Evolutionary conservation across 768 basidiomycete genomes (phyloP).

Genomic region (Tremella yokohamensis): DNA sequence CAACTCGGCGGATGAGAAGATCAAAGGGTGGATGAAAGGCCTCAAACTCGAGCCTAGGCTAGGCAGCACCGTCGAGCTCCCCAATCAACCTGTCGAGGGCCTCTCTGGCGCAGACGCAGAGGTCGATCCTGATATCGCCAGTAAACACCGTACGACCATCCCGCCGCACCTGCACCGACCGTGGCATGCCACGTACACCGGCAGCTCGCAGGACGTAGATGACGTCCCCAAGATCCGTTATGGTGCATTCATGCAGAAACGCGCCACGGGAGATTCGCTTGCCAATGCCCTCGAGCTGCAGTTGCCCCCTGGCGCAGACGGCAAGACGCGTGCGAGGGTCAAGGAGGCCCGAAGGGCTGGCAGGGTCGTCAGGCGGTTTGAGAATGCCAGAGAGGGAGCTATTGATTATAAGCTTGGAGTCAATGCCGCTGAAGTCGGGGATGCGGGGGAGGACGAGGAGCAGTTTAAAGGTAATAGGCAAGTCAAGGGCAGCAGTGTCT

Average conservation of each 20-base stretch:
- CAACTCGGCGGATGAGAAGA: conserved; percentile 35
- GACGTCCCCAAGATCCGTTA: conserved; percentile 39
- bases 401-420: conserved; percentile 70
- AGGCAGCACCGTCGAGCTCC: conserved; percentile 31
- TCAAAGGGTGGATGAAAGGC: conserved; percentile 33
- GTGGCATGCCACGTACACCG: conserved; percentile 46
- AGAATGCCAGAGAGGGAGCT: conserved; percentile 66
- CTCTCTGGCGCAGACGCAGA: neutral
- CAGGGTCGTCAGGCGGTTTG: conserved; percentile 60
- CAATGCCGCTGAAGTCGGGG: conserved; percentile 10
- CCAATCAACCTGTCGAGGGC: conserved; percentile 51
- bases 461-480: conserved; percentile 45
- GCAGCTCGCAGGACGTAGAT: conserved; percentile 11
- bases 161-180: conserved; percentile 46
- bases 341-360: conserved; percentile 58
- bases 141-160: conserved; percentile 36
- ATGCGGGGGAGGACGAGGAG: conserved; percentile 19
- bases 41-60: conserved; percentile 53
- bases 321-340: conserved; percentile 38
- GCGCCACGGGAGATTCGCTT: conserved; percentile 26
- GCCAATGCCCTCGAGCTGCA: conserved; percentile 40
- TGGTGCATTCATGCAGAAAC: conserved; percentile 42
- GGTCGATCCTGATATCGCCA: neutral
- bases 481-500: conserved; percentile 52
- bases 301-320: conserved; percentile 41